phyloP scores from a whole-genome alignment of 768 basidiomycete genomes.

The Clathrus columnatus region DNA sequence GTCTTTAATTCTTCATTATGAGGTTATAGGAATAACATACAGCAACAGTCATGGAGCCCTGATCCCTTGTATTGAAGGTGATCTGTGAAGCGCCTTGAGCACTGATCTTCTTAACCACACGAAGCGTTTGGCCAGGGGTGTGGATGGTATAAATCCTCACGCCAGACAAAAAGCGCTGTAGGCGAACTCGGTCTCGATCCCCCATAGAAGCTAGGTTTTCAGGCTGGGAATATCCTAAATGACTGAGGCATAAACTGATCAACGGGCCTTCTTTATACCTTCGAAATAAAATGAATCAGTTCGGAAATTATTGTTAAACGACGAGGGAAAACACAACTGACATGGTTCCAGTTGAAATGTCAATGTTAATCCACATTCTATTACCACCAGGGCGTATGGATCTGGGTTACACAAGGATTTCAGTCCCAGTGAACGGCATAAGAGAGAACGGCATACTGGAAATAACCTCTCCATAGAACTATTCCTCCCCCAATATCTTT shows the following conservation, averaged over 20 bases:
- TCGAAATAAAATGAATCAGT: not conserved
- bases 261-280: slow-evolving; percentile 53
- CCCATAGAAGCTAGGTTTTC: slow-evolving; percentile 31
- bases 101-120: slow-evolving; percentile 56
- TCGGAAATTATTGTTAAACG: not conserved
- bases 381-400: slow-evolving; percentile 62
- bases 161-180: slow-evolving; percentile 49
- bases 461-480: slow-evolving; percentile 70
- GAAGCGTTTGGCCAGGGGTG: slow-evolving; percentile 30
- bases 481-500: slow-evolving; percentile 53
- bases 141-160: slow-evolving; percentile 40
- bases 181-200: slow-evolving; percentile 37
- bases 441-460: slow-evolving; percentile 35
- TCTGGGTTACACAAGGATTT: slow-evolving; percentile 11
- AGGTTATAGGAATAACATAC: slow-evolving; percentile 1
- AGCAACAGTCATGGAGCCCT: slow-evolving; percentile 24
- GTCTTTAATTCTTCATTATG: not conserved
- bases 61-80: slow-evolving; percentile 50
- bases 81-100: slow-evolving; percentile 42
- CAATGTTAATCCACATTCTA: slow-evolving; percentile 62
- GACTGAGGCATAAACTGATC: slow-evolving; percentile 48
- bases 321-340: slow-evolving; percentile 4
- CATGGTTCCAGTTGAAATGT: slow-evolving; percentile 72
- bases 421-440: not conserved
- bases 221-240: slow-evolving; percentile 27